Percentiles rank a stretch among this genome's conserved stretches.
Evolutionary conservation across 305 asterid species (phyloP).

Genomic region (Solanum hybrid): DNA sequence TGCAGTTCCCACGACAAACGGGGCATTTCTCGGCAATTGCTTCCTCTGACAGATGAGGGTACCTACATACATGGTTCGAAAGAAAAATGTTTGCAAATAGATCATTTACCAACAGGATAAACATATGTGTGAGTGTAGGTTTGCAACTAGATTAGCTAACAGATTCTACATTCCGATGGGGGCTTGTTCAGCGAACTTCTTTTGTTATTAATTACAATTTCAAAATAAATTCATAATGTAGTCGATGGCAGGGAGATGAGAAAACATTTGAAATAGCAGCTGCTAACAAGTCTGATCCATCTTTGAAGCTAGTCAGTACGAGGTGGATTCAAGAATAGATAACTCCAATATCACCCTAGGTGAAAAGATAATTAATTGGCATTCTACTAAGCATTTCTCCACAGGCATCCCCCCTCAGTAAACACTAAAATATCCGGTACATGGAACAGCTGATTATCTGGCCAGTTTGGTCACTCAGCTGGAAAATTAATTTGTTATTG

Average conservation of each 20-base stretch:
- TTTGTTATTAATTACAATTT: background rate
- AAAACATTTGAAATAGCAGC: background rate
- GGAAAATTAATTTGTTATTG: background rate
- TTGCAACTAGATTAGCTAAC: background rate
- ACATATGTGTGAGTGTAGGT: background rate
- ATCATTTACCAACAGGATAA: background rate
- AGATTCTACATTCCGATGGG: background rate
- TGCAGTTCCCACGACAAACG: conserved; percentile 42
- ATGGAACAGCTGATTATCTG: background rate
- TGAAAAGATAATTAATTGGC: background rate
- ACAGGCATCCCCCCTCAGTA: background rate
- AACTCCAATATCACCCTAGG: background rate
- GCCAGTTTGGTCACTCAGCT: background rate
- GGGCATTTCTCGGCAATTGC: conserved; percentile 41
- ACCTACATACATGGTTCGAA: conserved; percentile 27
- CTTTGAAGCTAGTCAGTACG: background rate
- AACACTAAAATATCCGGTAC: background rate
- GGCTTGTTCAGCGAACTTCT: background rate
- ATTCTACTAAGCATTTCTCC: background rate
- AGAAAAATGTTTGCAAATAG: background rate
- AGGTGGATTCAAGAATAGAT: background rate
- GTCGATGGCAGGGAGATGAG: background rate
- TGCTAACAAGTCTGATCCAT: background rate
- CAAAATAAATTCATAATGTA: background rate
- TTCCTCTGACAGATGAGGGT: conserved; percentile 38